Conservation (phyloP, 208 protist genomes). For the Acanthamoeba royreba region DNA sequence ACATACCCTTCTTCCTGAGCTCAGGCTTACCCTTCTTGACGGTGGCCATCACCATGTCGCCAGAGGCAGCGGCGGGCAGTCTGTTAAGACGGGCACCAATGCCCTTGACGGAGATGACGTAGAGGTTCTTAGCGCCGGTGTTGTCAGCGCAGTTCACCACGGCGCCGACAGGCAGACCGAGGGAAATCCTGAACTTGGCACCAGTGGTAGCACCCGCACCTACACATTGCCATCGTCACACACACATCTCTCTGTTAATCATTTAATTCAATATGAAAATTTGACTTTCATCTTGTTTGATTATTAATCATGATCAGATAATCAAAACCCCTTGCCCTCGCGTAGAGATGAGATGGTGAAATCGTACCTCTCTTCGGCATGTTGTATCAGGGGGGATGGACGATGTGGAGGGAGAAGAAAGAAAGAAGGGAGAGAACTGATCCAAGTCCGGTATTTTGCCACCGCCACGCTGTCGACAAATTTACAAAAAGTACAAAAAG, state of each 20-base stretch:
- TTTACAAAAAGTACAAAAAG: too few species aligned
- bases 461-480: not conserved
- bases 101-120: constrained; percentile 98
- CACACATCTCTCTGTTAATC: too few species aligned
- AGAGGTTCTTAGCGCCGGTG: constrained; percentile 99
- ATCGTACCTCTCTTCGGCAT: not conserved
- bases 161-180: constrained; percentile 97
- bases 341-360: too few species aligned
- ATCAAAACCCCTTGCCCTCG: too few species aligned
- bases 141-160: constrained; percentile 99
- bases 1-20: constrained; percentile 96
- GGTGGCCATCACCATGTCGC: constrained; percentile 98
- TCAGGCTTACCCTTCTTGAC: constrained; percentile 99
- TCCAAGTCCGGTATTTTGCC: not conserved
- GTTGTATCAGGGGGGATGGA: not conserved
- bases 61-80: constrained; percentile 95
- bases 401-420: constrained; percentile 7
- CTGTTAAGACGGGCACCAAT: constrained; percentile 98
- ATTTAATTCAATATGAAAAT: too few species aligned
- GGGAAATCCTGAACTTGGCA: constrained; percentile 97
- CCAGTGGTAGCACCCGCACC: constrained; percentile 73
- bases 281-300: too few species aligned
- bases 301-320: too few species aligned
- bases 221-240: too few species aligned
- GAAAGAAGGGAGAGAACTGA: not conserved